Base-by-base conservation (phyloP, 495 filamentous ascomycete genomes). In the Daldinia vernicosa region DNA sequence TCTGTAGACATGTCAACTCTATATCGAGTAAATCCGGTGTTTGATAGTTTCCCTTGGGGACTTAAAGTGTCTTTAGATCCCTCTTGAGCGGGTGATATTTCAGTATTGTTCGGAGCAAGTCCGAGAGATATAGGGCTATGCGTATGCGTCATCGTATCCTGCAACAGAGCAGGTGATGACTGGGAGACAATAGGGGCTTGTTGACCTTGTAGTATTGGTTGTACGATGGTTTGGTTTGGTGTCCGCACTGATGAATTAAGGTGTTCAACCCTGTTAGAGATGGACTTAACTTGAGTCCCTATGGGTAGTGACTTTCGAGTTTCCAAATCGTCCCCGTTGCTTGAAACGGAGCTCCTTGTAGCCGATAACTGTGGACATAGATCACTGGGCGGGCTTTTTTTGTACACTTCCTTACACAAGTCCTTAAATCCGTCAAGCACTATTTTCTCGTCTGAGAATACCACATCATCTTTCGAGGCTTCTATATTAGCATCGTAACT, bases 401-500 rank as follows among this genome's bases (percentile, higher is more conserved):
- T 69, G 51, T 92, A 95, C 9, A 84, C 71, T 17, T 78, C 74
- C 8, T 70, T 71, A 11, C 95, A 88, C 2, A 93, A 75, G 0
- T 72, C 71, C 52, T 90, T 86, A 3, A 90, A 83, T 4, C 85
- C 66, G 3, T 76, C 71, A 3, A 80, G 51, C 8, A 97, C 60
- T 2, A 69, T 3, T 0, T 87, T 75, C 30, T 88, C 82, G 47
- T 95, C 81, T 28, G 84, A 81, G 74, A 99, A 97, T 0, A 97
- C 60, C 2, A 98, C 87, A 76, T 97, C 90, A 68, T 98, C 91
- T 76, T 99, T 99, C 0, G 90, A 87, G 0, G 94, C 94, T 74
- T 98, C 94, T 58, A 98, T 84, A 72, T 97, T 98, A 2, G 87
- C 85, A 81, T 98, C 95, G 67, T 99, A 98, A 54, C 84, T 90